A percentile compares a stretch with the other conserved stretches of the same genome.
These are phyloP conservation scores for Micromonas commoda DNA, from an alignment of 139 green algal species.

Conservation along the genomic window DNA sequence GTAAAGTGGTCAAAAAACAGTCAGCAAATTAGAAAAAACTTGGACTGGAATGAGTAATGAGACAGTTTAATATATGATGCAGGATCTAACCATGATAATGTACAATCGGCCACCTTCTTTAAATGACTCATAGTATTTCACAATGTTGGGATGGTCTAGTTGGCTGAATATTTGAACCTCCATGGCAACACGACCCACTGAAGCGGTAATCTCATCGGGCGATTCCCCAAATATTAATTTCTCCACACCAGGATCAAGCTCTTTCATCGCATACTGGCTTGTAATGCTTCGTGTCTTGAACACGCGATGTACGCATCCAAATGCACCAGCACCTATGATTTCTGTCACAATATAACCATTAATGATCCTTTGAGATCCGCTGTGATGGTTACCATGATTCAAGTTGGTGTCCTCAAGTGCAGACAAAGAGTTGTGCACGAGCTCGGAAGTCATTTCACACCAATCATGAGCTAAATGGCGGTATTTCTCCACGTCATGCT, in stretches of 20 bases:
- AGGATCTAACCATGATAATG: neutral
- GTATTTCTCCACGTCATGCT: neutral
- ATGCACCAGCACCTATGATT: neutral
- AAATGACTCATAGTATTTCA: neutral
- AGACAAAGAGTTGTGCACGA: neutral
- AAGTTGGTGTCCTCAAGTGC: neutral
- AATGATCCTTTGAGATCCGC: neutral
- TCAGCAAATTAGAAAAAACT: no score
- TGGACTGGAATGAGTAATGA: no score
- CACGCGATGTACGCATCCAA: neutral
- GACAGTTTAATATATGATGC: no score
- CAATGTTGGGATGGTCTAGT: neutral
- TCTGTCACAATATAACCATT: neutral
- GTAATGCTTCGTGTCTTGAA: neutral
- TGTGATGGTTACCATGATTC: neutral
- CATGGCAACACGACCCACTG: neutral
- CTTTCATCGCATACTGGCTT: neutral
- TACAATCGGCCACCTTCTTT: neutral
- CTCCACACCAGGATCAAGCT: neutral
- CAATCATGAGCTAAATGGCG: neutral
- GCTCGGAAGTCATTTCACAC: neutral
- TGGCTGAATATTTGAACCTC: neutral
- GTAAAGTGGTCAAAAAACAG: no score
- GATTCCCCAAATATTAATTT: neutral
- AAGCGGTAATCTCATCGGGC: neutral